phyloP scores from a whole-genome alignment of 495 filamentous ascomycete genomes.

The Extremus antarcticus region DNA sequence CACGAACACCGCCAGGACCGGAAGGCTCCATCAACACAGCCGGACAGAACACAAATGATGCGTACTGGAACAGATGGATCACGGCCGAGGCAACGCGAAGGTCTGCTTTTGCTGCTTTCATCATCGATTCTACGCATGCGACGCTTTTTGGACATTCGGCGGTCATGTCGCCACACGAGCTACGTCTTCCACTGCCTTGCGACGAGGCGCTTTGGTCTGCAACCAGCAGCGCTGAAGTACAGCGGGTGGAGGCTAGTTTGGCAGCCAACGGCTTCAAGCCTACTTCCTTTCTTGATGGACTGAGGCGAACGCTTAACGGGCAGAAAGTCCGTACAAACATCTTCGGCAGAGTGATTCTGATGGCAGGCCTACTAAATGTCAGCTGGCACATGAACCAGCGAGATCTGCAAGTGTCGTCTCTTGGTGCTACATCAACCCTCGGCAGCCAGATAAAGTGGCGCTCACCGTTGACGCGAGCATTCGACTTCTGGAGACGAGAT shows the following conservation, averaged over 20 bases:
- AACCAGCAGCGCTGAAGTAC: conserved; percentile 77
- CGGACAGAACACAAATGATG: conserved; percentile 56
- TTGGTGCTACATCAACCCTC: conserved; percentile 66
- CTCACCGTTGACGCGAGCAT: conserved; percentile 72
- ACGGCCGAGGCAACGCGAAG: conserved; percentile 84
- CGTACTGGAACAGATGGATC: conserved; percentile 96
- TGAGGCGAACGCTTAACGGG: conserved; percentile 80
- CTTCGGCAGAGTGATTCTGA: conserved; percentile 89
- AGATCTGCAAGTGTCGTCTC: conserved; percentile 84
- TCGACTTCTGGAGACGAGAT: conserved; percentile 90
- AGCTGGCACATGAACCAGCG: conserved; percentile 98
- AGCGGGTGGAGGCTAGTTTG: conserved; percentile 71
- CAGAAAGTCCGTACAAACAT: conserved; percentile 84
- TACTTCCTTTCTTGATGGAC: conserved; percentile 78
- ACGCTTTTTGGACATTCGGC: conserved; percentile 98
- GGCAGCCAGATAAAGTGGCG: conserved; percentile 92
- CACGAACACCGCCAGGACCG: conserved; percentile 41
- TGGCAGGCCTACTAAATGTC: conserved; percentile 87
- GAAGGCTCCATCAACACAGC: conserved; percentile 24
- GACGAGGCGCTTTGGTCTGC: conserved; percentile 93
- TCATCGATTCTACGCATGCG: conserved; percentile 90
- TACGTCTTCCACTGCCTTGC: conserved; percentile 83
- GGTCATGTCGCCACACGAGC: conserved; percentile 94
- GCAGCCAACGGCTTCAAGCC: conserved; percentile 76
- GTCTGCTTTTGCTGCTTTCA: conserved; percentile 88